Percentiles rank a stretch among this genome's conserved stretches.
These are phyloP conservation scores for Populus tomentosa DNA, from an alignment of 441 rosid genomes.

Conservation along the genomic window DNA sequence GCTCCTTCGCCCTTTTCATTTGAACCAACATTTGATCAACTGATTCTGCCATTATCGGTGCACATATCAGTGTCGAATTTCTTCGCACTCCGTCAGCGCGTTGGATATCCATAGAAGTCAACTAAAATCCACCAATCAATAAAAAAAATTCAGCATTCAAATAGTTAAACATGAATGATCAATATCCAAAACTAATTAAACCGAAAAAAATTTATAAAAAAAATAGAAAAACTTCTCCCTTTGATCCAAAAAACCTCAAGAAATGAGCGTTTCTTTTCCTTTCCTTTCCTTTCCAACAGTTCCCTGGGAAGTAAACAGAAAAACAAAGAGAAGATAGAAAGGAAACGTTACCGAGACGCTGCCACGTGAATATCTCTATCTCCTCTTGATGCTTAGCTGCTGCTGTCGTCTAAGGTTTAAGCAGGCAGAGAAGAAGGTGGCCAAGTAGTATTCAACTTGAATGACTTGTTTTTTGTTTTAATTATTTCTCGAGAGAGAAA, in stretches of 20 bases:
- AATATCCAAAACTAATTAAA: background rate
- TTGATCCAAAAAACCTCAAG: background rate
- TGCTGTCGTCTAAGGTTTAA: background rate
- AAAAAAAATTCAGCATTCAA: background rate
- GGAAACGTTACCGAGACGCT: conserved; percentile 31
- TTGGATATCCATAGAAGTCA: conserved; percentile 35
- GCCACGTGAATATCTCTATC: background rate
- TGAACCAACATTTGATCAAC: conserved; percentile 51
- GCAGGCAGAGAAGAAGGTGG: background rate
- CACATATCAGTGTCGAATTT: conserved; percentile 71
- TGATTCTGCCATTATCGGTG: conserved; percentile 73
- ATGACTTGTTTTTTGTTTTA: too few species aligned
- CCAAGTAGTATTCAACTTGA: background rate
- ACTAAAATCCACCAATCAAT: conserved; percentile 19
- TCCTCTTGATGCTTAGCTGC: background rate
- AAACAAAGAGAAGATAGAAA: background rate
- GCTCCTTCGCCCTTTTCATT: conserved; percentile 50
- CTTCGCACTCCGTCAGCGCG: conserved; percentile 18
- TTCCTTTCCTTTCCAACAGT: background rate
- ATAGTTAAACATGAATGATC: background rate
- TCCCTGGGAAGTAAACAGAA: background rate
- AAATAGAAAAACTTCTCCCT: background rate
- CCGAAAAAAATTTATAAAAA: background rate
- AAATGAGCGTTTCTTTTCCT: background rate
- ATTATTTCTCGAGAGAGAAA: background rate